These are phyloP conservation scores for Sesbania bispinosa DNA, from an alignment of 306 rosid genomes.

Conservation along the genomic window DNA sequence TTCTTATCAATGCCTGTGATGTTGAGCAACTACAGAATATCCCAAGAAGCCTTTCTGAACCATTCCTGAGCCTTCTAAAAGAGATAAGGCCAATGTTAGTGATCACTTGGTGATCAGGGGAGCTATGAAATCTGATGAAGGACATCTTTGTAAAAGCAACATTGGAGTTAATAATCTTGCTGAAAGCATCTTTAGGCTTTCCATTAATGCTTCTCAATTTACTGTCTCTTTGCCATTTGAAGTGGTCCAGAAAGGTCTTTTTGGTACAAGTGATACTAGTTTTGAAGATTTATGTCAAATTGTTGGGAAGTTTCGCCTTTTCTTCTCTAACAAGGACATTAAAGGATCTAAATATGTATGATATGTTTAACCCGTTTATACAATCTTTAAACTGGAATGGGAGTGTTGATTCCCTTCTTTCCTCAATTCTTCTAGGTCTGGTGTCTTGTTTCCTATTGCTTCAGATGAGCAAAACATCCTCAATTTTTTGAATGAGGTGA, in stretches of 20 bases:
- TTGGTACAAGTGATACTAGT: constrained; percentile 46
- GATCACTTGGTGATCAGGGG: constrained; percentile 25
- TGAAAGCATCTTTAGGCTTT: constrained; percentile 69
- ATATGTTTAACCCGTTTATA: constrained; percentile 42
- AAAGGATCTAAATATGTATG: constrained; percentile 26
- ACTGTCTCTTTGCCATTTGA: constrained; percentile 34
- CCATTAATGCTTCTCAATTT: constrained; percentile 33
- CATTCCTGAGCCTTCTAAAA: constrained; percentile 38
- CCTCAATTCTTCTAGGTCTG: constrained; percentile 47
- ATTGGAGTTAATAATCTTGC: constrained; percentile 54
- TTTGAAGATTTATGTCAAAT: constrained; percentile 51
- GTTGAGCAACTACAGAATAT: constrained; percentile 46
- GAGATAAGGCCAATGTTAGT: constrained; percentile 43
- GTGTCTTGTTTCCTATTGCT: constrained; percentile 80
- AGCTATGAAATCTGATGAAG: constrained; percentile 32
- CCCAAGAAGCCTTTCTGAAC: constrained; percentile 34
- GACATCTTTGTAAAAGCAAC: constrained; percentile 35
- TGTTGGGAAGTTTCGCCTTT: constrained; percentile 67
- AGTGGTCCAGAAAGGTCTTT: constrained; percentile 43
- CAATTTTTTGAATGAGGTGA: constrained; percentile 58
- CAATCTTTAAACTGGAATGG: constrained; percentile 39
- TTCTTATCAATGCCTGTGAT: constrained; percentile 54
- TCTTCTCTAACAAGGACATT: constrained; percentile 32
- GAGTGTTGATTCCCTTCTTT: constrained; percentile 47
- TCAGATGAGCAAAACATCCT: constrained; percentile 70